Conservation (phyloP, 306 rosid species). For the Vigna angularis region DNA sequence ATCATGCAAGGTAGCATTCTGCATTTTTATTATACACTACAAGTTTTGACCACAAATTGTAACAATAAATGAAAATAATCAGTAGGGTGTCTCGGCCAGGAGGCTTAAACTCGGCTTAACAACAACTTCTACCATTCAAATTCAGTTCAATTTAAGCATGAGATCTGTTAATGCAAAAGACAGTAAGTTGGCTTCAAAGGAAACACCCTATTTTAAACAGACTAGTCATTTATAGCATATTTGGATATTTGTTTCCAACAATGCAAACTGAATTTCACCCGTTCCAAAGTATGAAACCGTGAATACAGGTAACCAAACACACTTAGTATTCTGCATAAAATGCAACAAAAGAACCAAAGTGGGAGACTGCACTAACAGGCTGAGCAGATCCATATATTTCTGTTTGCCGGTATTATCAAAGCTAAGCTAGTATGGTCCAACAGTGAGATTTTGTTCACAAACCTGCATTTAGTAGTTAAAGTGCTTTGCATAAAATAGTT, state of each 20-base stretch:
- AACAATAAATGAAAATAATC: neutral
- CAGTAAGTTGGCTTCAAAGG: neutral
- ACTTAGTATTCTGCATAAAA: neutral
- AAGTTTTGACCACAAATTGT: conserved; percentile 1
- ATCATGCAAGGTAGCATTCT: neutral
- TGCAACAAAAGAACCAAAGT: neutral
- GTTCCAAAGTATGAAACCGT: no score
- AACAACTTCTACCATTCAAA: neutral
- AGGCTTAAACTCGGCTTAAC: neutral
- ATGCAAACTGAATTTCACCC: no score
- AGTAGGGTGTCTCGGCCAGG: no score
- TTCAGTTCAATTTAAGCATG: neutral
- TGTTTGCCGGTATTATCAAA: neutral
- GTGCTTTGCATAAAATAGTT: neutral
- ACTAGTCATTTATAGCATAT: neutral
- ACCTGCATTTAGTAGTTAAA: conserved; percentile 1
- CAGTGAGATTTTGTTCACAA: neutral
- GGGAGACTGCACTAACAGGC: neutral
- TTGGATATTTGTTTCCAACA: no score
- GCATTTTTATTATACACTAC: neutral
- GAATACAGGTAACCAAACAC: no score
- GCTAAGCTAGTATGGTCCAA: neutral
- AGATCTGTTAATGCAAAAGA: neutral
- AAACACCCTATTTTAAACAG: neutral
- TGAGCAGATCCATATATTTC: neutral